Base-by-base conservation (phyloP, 371 early-diverging fungal genomes). In the Rhizopus delemar region DNA sequence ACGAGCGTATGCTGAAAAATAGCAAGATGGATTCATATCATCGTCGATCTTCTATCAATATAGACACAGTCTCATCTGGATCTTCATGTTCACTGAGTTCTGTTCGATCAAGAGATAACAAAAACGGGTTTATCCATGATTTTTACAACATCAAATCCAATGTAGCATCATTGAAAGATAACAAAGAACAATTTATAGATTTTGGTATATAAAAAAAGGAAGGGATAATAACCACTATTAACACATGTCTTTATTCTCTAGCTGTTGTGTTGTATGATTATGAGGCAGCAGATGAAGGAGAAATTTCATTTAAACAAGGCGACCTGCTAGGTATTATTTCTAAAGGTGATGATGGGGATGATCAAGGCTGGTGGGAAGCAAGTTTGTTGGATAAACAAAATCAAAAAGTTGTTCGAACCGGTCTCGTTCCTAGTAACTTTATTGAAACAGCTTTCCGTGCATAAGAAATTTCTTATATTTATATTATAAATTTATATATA, bases 281-380 rank as follows among this genome's bases (percentile, higher is more conserved):
- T 59, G 74, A 73, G 11, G 86, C 82, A 12, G 75, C 81, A 45
- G 77, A 84, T 35, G 79, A 75, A 16, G 87, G 86, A 7, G 90
- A 90, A 57, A 62, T 90, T 46, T 60, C 77, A 15, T 87, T 90
- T 70, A 68, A 70, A 3, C 78, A 78, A 60, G 83, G 82, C 45
- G 89, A 90, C 51, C 39, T 65, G 4, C 82, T 90, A 34, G 86
- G 87, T 62, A 61, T 90, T 15, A 41, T 88, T 3, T 62, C 63
- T 29, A 67, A 67, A n/a, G 56, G 57, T n/a, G 67, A 84, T 50
- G 8, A 8, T 15, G 74, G 78, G 43, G 77, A 82, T 2, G 65
- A 66, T 22, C 74, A 90, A 55, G 88, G 81, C 33, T 90, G 90
- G 90, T 90, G 90, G 90, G 68, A 63, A 49, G 68, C 68, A 8